Conservation (phyloP, 768 basidiomycete genomes). For the Agrocybe pediades region DNA sequence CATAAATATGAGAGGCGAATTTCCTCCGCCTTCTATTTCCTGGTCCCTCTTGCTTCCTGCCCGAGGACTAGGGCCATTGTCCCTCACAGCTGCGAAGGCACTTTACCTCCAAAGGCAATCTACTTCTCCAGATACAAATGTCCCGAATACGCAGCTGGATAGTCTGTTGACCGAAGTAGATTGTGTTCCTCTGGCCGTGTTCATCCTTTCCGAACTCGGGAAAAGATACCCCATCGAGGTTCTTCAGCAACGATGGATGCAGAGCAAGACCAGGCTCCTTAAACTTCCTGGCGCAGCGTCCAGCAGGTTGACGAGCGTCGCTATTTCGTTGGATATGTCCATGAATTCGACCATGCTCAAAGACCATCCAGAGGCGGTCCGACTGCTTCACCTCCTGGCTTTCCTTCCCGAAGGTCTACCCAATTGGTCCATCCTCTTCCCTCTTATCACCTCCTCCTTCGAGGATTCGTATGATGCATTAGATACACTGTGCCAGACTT, state of each 20-base stretch:
- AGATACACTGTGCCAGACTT: background rate
- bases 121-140: background rate
- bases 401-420: constrained; percentile 4
- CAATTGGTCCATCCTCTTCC: background rate
- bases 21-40: background rate
- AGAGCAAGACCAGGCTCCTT: background rate
- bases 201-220: constrained; percentile 3
- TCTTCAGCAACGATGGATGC: background rate
- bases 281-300: background rate
- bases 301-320: constrained; percentile 1
- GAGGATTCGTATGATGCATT: background rate
- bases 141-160: background rate
- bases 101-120: constrained; percentile 1
- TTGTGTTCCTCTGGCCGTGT: constrained; percentile 1
- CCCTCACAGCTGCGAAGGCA: background rate
- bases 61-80: background rate
- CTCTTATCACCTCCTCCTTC: background rate
- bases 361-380: background rate
- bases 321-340: constrained; percentile 5
- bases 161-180: background rate
- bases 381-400: background rate
- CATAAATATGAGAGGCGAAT: constrained; percentile 7
- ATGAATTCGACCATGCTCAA: background rate
- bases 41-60: background rate
- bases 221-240: background rate